Conservation (phyloP, 441 rosid genomes). For the Macaranga tanarius region DNA sequence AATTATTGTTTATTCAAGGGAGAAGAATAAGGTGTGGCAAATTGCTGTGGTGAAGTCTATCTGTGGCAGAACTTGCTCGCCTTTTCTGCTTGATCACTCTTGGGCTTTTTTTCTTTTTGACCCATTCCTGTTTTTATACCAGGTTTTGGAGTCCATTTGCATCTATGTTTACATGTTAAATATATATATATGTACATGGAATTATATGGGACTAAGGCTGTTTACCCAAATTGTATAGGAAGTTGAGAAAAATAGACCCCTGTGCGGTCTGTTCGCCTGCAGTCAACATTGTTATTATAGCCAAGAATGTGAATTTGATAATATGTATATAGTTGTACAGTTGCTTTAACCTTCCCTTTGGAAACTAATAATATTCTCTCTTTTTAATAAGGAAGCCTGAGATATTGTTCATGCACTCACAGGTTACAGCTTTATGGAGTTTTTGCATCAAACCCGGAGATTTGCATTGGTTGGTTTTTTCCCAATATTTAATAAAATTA, state of each 20-base stretch:
- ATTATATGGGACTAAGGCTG: conserved; percentile 23
- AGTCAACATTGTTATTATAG: not conserved
- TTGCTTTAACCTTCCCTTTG: not conserved
- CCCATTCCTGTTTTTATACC: not conserved
- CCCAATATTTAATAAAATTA: too few relatives aligned
- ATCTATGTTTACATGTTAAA: conserved; percentile 16
- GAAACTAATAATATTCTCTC: not conserved
- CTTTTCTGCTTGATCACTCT: not conserved
- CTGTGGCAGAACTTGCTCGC: conserved; percentile 1
- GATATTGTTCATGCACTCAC: too few relatives aligned
- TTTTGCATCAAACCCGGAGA: too few relatives aligned
- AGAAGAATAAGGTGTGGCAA: conserved; percentile 34
- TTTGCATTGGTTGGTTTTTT: too few relatives aligned
- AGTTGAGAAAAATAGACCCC: conserved; percentile 17
- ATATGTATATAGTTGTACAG: conserved; percentile 18
- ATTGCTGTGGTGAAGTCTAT: conserved; percentile 28
- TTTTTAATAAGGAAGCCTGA: not conserved
- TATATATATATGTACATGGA: conserved; percentile 19
- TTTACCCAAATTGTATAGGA: conserved; percentile 38
- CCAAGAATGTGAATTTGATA: not conserved
- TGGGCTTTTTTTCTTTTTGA: not conserved
- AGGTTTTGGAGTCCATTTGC: conserved; percentile 24
- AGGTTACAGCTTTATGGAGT: too few relatives aligned
- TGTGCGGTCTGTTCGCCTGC: not conserved
- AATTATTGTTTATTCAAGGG: conserved; percentile 28